Evolutionary conservation across 2,329 filamentous ascomycete species (phyloP).

Genomic region (Periconia macrospinosa): DNA sequence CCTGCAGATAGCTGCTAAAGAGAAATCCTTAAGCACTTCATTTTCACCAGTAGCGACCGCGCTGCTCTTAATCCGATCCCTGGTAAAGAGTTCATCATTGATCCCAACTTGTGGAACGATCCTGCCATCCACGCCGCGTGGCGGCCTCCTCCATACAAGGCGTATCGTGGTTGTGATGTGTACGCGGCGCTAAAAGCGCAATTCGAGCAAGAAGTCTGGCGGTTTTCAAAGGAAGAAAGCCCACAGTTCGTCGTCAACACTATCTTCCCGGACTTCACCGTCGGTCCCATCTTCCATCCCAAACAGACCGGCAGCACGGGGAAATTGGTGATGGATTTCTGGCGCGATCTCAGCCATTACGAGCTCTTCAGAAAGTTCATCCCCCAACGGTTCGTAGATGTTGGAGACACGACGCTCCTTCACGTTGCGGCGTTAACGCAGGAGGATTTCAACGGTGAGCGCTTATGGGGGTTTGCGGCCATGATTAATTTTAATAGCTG

Average conservation of each 20-base stretch:
- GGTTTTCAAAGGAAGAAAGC: constrained; percentile 28
- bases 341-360: neutral
- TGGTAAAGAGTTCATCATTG: constrained; percentile 1
- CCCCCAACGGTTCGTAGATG: constrained; percentile 50
- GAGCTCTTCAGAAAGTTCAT: neutral
- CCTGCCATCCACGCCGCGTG: constrained; percentile 36
- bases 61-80: constrained; percentile 19
- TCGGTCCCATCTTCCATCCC: constrained; percentile 27
- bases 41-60: constrained; percentile 13
- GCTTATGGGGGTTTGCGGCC: constrained; percentile 55
- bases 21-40: constrained; percentile 2
- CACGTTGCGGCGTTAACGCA: constrained; percentile 54
- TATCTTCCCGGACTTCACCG: constrained; percentile 10
- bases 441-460: constrained; percentile 47
- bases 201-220: constrained; percentile 48
- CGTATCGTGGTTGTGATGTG: constrained; percentile 39
- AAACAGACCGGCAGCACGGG: constrained; percentile 5
- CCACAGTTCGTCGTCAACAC: constrained; percentile 13
- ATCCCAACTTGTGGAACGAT: constrained; percentile 32
- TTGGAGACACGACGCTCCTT: constrained; percentile 53
- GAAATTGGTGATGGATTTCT: constrained; percentile 9
- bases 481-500: constrained; percentile 50
- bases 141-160: constrained; percentile 37
- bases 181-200: constrained; percentile 48
- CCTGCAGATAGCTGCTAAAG: constrained; percentile 1